Evolutionary conservation across 805 yeast genomes (phyloP).

Genomic region (Yamadazyma olivae): DNA sequence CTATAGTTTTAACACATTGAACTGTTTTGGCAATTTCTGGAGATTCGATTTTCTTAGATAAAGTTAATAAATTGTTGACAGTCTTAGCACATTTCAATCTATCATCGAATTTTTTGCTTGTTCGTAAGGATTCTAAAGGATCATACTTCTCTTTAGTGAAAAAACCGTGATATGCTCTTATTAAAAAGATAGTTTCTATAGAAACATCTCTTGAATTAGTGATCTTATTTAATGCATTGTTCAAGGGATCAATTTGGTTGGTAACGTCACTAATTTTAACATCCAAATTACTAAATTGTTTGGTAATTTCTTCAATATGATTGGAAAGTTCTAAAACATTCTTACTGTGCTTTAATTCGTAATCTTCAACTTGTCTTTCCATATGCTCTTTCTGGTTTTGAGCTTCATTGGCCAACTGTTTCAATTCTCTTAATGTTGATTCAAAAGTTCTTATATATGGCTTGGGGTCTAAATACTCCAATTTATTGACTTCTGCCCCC

Average conservation of each 20-base stretch:
- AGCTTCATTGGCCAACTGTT: constrained; percentile 58
- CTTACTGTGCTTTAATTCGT: constrained; percentile 64
- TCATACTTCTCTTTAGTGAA: constrained; percentile 51
- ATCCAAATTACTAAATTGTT: constrained; percentile 51
- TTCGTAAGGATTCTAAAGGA: constrained; percentile 58
- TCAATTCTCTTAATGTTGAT: constrained; percentile 71
- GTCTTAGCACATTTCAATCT: constrained; percentile 66
- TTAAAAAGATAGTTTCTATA: constrained; percentile 64
- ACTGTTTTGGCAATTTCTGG: constrained; percentile 46
- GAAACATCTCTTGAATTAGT: constrained; percentile 75
- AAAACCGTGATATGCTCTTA: constrained; percentile 75
- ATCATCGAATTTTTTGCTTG: constrained; percentile 46
- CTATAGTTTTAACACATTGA: constrained; percentile 45
- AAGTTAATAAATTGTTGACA: constrained; percentile 58
- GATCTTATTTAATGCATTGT: constrained; percentile 62
- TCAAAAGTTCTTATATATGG: constrained; percentile 95
- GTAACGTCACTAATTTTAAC: constrained; percentile 53
- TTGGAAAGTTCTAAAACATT: constrained; percentile 57
- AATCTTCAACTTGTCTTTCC: constrained; percentile 54
- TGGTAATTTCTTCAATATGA: constrained; percentile 43
- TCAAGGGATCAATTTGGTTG: constrained; percentile 62
- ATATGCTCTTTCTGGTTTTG: constrained; percentile 46
- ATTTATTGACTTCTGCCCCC: constrained; percentile 48
- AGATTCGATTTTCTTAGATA: constrained; percentile 63
- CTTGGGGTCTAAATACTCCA: constrained; percentile 76